Base-by-base conservation (phyloP, 768 basidiomycete species). In the Lactarius sp. region DNA sequence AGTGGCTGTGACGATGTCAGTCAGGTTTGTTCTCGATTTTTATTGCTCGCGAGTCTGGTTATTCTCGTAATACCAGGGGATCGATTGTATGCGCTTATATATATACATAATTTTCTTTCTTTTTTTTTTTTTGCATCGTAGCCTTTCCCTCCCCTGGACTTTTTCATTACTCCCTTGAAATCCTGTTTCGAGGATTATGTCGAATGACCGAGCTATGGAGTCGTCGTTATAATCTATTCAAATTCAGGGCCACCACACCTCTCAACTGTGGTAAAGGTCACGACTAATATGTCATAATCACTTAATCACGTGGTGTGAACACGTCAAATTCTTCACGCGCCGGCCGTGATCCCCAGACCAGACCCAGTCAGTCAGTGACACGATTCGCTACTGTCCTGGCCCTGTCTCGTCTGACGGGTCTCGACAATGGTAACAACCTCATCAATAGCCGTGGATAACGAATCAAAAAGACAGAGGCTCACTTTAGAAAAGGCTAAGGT, bases 401-500 rank as follows among this genome's bases (percentile, higher is more conserved):
- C 3, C 27, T 27, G 27, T 27, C 27, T 27, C 3, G 27, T 27
- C 27, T 27, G 27, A 27, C 36, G 22, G 49, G 16, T n/a, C 6
- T 42, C 3, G n/a, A 53, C 9, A 53, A 68, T 68, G 67, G 67
- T 68, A 2, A 42, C 52, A 4, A 63, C 47, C 13, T 36, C 57
- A 4, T 53, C 65, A 22, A 31, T 55, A n/a, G 12, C 44, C 0
- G 41, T 42, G 39, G 65, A 68, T 20, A 49, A 41, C 27, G 67
- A 58, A 14, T 27, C 77, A 69, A 79, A 77, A 66, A 78, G 78
- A 59, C 81, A 81, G 61, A 77, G 80, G 47, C 6, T 37, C 42
- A 80, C 80, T 0, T 67, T 84, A 33, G 85, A 86, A 65, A 80
- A 80, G 58, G 77, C 82, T 31, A 86, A 79, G 69, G 83, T 80